Evolutionary conservation across 176 grass and related monocot genomes (phyloP), one percentile per base, ranked within the genome.

Genomic region (Juncus inflexus): DNA sequence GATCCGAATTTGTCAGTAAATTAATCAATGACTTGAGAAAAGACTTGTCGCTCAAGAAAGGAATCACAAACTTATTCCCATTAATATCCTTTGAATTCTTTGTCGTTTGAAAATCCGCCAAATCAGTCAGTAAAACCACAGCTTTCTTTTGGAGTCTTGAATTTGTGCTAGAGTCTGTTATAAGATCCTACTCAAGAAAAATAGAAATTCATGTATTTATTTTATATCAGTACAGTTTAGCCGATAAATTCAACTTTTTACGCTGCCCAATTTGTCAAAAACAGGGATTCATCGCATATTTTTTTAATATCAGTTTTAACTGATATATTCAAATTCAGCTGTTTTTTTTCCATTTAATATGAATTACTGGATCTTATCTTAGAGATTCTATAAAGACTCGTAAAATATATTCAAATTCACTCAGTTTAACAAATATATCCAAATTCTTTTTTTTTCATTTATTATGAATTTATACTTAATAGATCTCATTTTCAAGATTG

Each of bases 21-120:
- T 86, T 74, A 41, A 91, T 72, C 13, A 91, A 37, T 60, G 64
- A 79, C 70, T 96, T 85, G 19, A 96, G 74, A 9, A 96, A 83
- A 82, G 80, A 12, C 14, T 45, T 79, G 10, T 97, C 74, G 28
- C 77, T 83, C 50, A 97, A 80, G 60, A 86, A 86, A 66, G 70
- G 45, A 68, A 87, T 64, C n/a, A 62, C 72, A 40, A 64, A 47
- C 11, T 65, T 58, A 6, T 58, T 70, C 2, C 58, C 56, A 42
- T 55, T 15, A 68, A 12, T 15, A 42, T 10, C 12, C 36, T 14
- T 15, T 42, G 52, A 79, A 55, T 76, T 69, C 9, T 80, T 75
- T 68, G 79, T 84, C 12, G 80, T 57, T 81, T 97, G 77, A 86
- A 81, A 86, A 42, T 91, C 85, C 14, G 87, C 80, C 73, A 89